These are phyloP conservation scores for Musa itinerans DNA, from an alignment of 176 grass and related monocot species.

Conservation along the genomic window DNA sequence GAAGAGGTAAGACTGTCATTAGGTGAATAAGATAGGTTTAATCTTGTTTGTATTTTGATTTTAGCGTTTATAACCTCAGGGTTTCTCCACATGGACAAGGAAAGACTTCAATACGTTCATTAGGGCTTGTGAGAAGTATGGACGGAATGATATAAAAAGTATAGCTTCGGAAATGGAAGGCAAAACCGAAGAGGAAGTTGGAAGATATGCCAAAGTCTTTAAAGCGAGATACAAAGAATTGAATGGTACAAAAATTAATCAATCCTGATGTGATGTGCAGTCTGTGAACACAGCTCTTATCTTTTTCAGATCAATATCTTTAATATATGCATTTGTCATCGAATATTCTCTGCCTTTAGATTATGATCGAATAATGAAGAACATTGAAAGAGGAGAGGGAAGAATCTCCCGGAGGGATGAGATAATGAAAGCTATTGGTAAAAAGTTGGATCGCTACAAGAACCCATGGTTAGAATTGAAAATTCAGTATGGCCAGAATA, in stretches of 20 bases:
- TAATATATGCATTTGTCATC: not conserved
- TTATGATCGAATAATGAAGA: conserved; percentile 91
- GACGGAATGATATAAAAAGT: conserved; percentile 83
- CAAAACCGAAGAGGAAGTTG: conserved; percentile 95
- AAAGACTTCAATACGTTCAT: conserved; percentile 96
- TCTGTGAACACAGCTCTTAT: conserved; percentile 2
- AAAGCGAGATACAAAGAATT: conserved; percentile 86
- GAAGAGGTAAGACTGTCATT: conserved; percentile 43
- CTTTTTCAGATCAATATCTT: not conserved
- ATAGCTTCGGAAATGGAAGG: conserved; percentile 92
- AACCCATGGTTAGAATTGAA: conserved; percentile 94
- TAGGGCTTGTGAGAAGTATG: conserved; percentile 93
- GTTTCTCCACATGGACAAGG: conserved; percentile 85
- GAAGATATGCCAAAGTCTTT: conserved; percentile 79
- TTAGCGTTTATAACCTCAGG: conserved; percentile 35
- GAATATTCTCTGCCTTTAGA: conserved; percentile 34
- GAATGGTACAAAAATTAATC: conserved; percentile 46
- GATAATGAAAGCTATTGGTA: conserved; percentile 84
- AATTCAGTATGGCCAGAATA: conserved; percentile 95
- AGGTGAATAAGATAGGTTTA: not conserved
- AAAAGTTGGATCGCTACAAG: conserved; percentile 92
- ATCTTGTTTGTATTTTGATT: conserved; percentile 1
- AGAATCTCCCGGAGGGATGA: conserved; percentile 83
- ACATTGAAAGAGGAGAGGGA: conserved; percentile 84
- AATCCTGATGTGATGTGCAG: conserved; percentile 1